Percentiles rank a stretch among this genome's conserved stretches.
Evolutionary conservation across 2,329 filamentous ascomycete genomes (phyloP).

Genomic region (Aaosphaeria arxii): DNA sequence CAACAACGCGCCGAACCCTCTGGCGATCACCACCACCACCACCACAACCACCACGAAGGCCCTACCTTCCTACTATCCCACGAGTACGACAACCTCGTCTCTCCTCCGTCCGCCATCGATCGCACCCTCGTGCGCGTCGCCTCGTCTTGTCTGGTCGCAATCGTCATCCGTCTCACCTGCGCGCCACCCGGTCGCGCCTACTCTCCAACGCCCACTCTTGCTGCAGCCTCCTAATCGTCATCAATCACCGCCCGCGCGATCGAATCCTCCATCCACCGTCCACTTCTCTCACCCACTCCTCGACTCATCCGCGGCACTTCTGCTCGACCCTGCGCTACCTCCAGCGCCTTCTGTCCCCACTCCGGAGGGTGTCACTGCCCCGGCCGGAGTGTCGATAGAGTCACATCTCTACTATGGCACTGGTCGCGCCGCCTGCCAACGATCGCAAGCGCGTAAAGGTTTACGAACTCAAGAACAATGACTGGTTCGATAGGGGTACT

Average conservation of each 20-base stretch:
- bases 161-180: too few species aligned
- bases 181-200: background rate
- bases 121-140: background rate
- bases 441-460: conserved; percentile 81
- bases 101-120: background rate
- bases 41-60: background rate
- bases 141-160: background rate
- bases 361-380: conserved; percentile 34
- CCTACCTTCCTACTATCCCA: too few species aligned
- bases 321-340: background rate
- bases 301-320: background rate
- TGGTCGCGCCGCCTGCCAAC: conserved; percentile 44
- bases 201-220: background rate
- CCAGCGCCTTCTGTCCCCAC: conserved; percentile 26
- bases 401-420: conserved; percentile 33
- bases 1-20: background rate
- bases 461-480: conserved; percentile 96
- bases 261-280: background rate
- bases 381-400: conserved; percentile 30
- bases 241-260: background rate
- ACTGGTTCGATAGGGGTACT: conserved; percentile 98
- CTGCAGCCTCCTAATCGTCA: background rate
- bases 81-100: background rate
- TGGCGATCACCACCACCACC: background rate
- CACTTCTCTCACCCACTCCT: background rate